A percentile compares a stretch with the other conserved stretches of the same genome.
These are phyloP conservation scores for Neonectria ditissima DNA, from an alignment of 2,329 filamentous ascomycete genomes.

Conservation along the genomic window DNA sequence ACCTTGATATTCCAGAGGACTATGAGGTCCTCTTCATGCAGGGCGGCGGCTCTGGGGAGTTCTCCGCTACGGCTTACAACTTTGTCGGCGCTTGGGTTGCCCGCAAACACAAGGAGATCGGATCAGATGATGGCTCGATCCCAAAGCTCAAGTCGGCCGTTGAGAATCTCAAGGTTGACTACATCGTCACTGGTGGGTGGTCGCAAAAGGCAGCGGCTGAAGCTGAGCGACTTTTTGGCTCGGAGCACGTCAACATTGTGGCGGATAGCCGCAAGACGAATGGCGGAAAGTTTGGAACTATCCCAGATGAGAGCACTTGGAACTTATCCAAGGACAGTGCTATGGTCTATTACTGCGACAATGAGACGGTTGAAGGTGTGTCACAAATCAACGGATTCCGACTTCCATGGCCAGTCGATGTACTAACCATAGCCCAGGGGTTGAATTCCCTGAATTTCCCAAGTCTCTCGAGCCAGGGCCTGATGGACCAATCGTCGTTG, in stretches of 20 bases:
- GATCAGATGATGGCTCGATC: too few relatives aligned
- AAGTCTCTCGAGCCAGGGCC: slow-evolving; percentile 67
- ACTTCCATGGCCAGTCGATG: too few relatives aligned
- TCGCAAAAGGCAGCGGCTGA: slow-evolving; percentile 92
- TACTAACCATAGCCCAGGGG: too few relatives aligned
- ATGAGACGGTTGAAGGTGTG: slow-evolving; percentile 95
- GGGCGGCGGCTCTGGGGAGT: slow-evolving; percentile 85
- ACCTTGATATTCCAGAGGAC: slow-evolving; percentile 85
- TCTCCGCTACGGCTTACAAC: slow-evolving; percentile 87
- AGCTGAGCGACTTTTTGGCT: slow-evolving; percentile 79
- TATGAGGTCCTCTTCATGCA: slow-evolving; percentile 94
- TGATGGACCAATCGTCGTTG: slow-evolving; percentile 81
- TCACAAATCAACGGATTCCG: too few relatives aligned
- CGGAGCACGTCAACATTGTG: slow-evolving; percentile 80
- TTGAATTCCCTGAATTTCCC: too few relatives aligned
- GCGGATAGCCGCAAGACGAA: slow-evolving; percentile 74
- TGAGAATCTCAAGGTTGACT: slow-evolving; percentile 83
- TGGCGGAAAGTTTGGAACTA: slow-evolving; percentile 86
- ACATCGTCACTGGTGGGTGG: slow-evolving; percentile 87
- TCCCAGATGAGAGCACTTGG: slow-evolving; percentile 83
- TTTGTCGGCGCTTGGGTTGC: slow-evolving; percentile 85
- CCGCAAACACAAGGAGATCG: slow-evolving; percentile 55
- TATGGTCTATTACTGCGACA: slow-evolving; percentile 91
- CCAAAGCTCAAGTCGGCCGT: slow-evolving; percentile 73
- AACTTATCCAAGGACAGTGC: slow-evolving; percentile 75